Conservation (phyloP, 1,284 basidiomycete species). For the Moesziomyces sp. region DNA sequence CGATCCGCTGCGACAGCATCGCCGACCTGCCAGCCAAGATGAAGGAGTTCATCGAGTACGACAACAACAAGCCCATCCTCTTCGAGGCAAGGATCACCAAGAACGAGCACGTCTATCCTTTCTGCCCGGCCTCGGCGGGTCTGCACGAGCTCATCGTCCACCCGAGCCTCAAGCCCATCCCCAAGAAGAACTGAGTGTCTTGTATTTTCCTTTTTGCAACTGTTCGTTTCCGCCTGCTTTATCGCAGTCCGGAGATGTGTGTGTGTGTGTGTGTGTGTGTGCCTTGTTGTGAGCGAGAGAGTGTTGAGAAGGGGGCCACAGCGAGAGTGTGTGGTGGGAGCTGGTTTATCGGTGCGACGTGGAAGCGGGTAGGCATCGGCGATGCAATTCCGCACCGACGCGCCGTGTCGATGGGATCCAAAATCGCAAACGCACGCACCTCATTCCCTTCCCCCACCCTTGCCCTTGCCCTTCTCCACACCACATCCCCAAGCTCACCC, state of each 20-base stretch:
- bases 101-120: conserved; percentile 94
- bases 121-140: conserved; percentile 90
- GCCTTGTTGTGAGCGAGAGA: no score
- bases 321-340: no score
- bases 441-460: no score
- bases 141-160: conserved; percentile 77
- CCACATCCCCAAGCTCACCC: no score
- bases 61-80: conserved; percentile 83
- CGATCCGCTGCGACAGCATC: conserved; percentile 78
- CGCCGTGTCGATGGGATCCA: no score
- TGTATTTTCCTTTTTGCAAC: neutral
- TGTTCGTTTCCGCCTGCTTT: neutral
- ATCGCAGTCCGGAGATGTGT: neutral
- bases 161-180: conserved; percentile 48
- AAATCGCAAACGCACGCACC: no score
- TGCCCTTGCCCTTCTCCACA: no score
- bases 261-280: no score
- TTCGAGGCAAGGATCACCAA: conserved; percentile 89
- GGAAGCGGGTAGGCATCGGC: no score
- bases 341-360: no score
- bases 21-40: conserved; percentile 90
- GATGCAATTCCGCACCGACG: no score
- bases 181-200: conserved; percentile 14
- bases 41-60: conserved; percentile 98
- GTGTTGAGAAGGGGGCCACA: no score